A percentile compares a stretch with the other conserved stretches of the same genome.
phyloP scores from a whole-genome alignment of 768 basidiomycete genomes.

The Macrocybe gigantea region DNA sequence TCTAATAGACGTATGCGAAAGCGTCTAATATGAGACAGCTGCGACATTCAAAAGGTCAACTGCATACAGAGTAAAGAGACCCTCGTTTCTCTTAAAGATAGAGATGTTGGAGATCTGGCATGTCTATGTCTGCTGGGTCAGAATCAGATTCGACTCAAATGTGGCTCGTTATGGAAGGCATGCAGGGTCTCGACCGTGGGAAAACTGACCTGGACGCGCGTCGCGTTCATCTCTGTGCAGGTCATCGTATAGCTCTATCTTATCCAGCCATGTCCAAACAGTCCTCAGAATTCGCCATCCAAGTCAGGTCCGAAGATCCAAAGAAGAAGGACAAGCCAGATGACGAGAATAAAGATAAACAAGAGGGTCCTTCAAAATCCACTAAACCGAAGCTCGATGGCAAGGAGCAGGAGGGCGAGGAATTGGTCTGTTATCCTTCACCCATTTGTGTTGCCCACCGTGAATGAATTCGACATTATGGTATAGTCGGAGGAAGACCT shows the following conservation, averaged over 20 bases:
- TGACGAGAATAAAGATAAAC: slow-evolving; percentile 40
- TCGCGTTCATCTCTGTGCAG: slow-evolving; percentile 33
- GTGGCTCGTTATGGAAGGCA: too few species aligned
- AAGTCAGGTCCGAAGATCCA: slow-evolving; percentile 70
- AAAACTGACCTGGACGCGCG: slow-evolving; percentile 40
- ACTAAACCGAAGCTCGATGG: slow-evolving; percentile 46
- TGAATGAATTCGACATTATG: slow-evolving; percentile 5
- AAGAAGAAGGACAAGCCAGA: slow-evolving; percentile 56
- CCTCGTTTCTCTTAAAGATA: too few species aligned
- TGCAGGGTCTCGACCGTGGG: slow-evolving; percentile 19
- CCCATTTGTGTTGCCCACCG: not conserved
- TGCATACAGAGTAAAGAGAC: too few species aligned
- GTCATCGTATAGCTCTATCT: not conserved
- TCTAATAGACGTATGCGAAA: too few species aligned
- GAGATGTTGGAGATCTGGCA: too few species aligned
- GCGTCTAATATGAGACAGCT: too few species aligned
- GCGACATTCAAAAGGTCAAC: too few species aligned
- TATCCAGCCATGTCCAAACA: slow-evolving; percentile 43
- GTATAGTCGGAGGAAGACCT: slow-evolving; percentile 89
- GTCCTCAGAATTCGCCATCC: slow-evolving; percentile 49
- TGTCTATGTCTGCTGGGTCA: too few species aligned
- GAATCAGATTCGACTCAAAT: too few species aligned
- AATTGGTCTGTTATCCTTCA: slow-evolving; percentile 57
- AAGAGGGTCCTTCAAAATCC: slow-evolving; percentile 50
- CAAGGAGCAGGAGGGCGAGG: slow-evolving; percentile 62